phyloP scores from a whole-genome alignment of 2,329 filamentous ascomycete species.

The Magnaporthiopsis rhizophila region DNA sequence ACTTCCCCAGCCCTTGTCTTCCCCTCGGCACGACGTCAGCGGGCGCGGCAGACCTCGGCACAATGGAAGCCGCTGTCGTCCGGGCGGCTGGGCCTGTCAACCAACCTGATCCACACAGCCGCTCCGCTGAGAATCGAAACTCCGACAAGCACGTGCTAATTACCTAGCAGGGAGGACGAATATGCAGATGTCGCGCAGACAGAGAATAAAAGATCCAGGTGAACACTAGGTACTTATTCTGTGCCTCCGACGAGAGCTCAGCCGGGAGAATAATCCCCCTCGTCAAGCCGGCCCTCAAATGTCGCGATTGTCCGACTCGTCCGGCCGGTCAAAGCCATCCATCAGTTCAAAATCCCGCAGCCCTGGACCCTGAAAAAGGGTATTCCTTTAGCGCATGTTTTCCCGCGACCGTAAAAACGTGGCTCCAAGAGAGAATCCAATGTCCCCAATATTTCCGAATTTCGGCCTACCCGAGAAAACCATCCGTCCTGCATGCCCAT shows the following conservation, averaged over 20 bases:
- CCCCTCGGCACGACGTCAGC: not conserved
- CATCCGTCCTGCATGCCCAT: not conserved
- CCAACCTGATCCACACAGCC: too few relatives aligned
- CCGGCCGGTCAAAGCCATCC: not conserved
- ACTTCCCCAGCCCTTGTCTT: too few relatives aligned
- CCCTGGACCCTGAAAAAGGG: not conserved
- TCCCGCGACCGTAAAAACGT: not conserved
- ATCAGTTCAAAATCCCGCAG: not conserved
- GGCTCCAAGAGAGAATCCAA: not conserved
- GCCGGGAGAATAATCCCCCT: too few relatives aligned
- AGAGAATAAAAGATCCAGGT: not conserved
- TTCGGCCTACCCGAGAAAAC: not conserved
- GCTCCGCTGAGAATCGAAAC: not conserved
- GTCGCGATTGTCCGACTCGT: not conserved
- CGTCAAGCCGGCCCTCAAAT: too few relatives aligned
- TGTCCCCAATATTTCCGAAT: not conserved
- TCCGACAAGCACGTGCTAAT: not conserved
- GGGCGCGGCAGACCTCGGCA: not conserved
- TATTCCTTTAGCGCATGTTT: not conserved
- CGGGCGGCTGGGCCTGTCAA: too few relatives aligned
- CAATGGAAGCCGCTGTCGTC: not conserved
- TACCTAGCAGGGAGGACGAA: not conserved
- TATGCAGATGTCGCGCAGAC: not conserved
- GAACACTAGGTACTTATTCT: too few relatives aligned
- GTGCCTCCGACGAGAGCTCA: too few relatives aligned